These are phyloP conservation scores for Brassica napus DNA, from an alignment of 345 rosid genomes.

Conservation along the genomic window DNA sequence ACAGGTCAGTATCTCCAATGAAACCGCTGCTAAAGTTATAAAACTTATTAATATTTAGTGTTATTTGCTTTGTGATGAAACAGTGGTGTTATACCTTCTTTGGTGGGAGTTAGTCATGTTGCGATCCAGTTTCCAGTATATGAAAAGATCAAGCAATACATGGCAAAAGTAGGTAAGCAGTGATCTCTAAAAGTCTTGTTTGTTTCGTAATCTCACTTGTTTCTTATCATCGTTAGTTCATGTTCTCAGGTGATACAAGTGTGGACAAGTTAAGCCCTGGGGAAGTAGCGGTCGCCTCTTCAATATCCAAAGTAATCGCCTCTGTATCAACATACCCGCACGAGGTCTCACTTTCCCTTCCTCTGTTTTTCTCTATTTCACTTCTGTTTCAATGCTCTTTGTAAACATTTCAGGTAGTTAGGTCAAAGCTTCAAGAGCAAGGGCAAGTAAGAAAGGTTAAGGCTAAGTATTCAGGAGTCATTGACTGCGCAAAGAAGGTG, in stretches of 20 bases:
- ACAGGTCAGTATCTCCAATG: constrained; percentile 56
- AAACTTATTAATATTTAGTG: neutral
- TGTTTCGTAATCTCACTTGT: neutral
- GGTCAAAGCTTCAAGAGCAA: constrained; percentile 96
- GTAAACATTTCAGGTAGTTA: constrained; percentile 55
- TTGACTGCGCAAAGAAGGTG: constrained; percentile 80
- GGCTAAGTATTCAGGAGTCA: constrained; percentile 55
- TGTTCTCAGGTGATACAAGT: constrained; percentile 57
- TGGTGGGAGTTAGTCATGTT: constrained; percentile 90
- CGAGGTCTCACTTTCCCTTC: constrained; percentile 56
- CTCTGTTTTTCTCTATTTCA: neutral
- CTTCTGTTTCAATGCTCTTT: neutral
- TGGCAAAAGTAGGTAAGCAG: constrained; percentile 64
- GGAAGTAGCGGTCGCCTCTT: constrained; percentile 79
- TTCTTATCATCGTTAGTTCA: constrained; percentile 36
- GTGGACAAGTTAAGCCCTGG: constrained; percentile 60
- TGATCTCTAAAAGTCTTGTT: neutral
- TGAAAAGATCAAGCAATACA: constrained; percentile 77
- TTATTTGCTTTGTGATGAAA: constrained; percentile 38
- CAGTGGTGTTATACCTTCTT: constrained; percentile 94
- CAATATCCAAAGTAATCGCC: constrained; percentile 76
- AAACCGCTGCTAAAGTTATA: neutral
- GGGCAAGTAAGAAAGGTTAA: constrained; percentile 58
- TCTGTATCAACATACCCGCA: constrained; percentile 88
- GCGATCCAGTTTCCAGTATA: constrained; percentile 96